Percentiles rank a stretch among this genome's conserved stretches.
phyloP scores from a whole-genome alignment of 352 stramenopile genomes.

The Phytophthora aleatoria region DNA sequence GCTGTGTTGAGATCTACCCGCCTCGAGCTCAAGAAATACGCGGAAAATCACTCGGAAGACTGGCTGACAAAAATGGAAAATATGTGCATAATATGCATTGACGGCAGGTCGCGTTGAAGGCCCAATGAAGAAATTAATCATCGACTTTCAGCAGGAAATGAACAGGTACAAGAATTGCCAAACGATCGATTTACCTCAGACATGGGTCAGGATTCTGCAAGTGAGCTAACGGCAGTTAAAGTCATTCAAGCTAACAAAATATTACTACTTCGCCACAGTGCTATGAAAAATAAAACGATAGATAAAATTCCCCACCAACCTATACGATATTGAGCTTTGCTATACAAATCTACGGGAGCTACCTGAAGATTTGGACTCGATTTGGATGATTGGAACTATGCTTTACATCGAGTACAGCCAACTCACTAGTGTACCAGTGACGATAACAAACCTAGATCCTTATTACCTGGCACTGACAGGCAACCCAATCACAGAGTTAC shows the following conservation, averaged over 20 bases:
- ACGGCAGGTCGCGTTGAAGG: neutral
- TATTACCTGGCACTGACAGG: constrained; percentile 29
- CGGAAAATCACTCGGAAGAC: neutral
- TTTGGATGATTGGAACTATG: constrained; percentile 32
- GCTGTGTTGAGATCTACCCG: neutral
- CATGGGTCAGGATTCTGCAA: no score
- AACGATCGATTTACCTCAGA: neutral
- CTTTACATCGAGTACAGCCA: constrained; percentile 36
- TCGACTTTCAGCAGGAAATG: neutral
- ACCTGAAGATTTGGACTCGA: constrained; percentile 42
- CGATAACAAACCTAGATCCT: constrained; percentile 12
- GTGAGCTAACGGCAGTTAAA: no score
- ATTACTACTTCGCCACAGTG: no score
- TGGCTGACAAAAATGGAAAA: neutral
- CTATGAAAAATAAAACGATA: no score
- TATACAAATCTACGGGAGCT: constrained; percentile 41
- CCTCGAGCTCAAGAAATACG: neutral
- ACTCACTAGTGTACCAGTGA: constrained; percentile 1
- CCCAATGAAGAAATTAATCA: neutral
- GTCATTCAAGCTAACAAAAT: no score
- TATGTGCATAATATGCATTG: neutral
- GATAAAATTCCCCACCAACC: constrained; percentile 1
- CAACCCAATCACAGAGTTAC: constrained; percentile 23
- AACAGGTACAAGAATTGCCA: neutral
- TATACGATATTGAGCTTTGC: constrained; percentile 41